phyloP scores from a whole-genome alignment of 2,329 filamentous ascomycete species.

The Rhynchosporium agropyri region DNA sequence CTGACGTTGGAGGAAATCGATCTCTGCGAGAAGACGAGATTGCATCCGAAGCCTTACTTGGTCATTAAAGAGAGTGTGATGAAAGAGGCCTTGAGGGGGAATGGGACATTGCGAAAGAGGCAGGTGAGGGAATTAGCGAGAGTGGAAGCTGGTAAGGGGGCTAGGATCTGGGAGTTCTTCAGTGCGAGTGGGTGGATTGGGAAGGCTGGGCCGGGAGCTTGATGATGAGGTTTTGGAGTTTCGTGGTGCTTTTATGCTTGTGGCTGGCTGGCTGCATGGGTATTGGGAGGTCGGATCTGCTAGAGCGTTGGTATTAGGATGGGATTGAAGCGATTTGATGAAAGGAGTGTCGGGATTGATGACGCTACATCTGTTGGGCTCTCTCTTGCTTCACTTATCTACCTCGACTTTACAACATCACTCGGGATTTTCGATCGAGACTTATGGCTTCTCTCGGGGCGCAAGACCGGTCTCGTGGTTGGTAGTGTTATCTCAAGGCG shows the following conservation, averaged over 20 bases:
- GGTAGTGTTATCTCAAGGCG: too few species aligned
- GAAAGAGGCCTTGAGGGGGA: conserved; percentile 85
- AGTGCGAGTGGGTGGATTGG: conserved; percentile 90
- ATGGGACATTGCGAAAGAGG: conserved; percentile 91
- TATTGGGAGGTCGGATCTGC: too few species aligned
- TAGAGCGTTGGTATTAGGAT: too few species aligned
- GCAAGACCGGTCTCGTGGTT: too few species aligned
- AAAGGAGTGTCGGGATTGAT: too few species aligned
- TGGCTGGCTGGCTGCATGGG: background rate
- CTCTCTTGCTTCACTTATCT: too few species aligned
- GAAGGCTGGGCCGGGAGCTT: conserved; percentile 60
- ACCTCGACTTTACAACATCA: too few species aligned
- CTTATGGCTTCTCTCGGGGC: too few species aligned
- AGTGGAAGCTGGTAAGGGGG: conserved; percentile 82
- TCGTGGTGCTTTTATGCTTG: background rate
- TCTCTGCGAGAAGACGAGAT: conserved; percentile 78
- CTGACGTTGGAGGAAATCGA: conserved; percentile 82
- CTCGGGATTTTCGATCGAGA: too few species aligned
- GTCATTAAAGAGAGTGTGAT: conserved; percentile 94
- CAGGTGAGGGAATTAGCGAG: conserved; percentile 83
- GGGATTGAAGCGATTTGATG: too few species aligned
- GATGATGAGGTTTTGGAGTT: background rate
- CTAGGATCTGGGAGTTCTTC: conserved; percentile 91
- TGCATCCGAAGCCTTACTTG: conserved; percentile 93
- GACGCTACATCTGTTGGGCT: too few species aligned